A percentile compares a stretch with the other conserved stretches of the same genome.
These are phyloP conservation scores for Pholiota conissans DNA, from an alignment of 768 basidiomycete genomes.

Conservation along the genomic window DNA sequence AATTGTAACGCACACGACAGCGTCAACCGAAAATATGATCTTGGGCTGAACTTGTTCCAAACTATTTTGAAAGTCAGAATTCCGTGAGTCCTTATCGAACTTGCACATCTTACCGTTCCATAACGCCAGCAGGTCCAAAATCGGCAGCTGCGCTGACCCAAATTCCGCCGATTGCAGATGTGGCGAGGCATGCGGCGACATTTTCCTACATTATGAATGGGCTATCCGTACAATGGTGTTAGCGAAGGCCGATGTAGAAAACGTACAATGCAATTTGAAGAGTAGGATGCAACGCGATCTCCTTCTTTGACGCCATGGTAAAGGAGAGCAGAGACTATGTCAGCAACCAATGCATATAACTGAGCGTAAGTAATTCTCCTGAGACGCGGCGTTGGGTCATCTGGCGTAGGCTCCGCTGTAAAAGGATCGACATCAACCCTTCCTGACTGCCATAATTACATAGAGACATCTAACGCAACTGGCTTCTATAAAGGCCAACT, in stretches of 20 bases:
- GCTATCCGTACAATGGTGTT: slow-evolving; percentile 3
- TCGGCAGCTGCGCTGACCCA: slow-evolving; percentile 85
- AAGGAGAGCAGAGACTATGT: slow-evolving; percentile 58
- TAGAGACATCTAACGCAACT: slow-evolving; percentile 46
- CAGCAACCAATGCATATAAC: slow-evolving; percentile 56
- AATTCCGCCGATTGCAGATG: slow-evolving; percentile 73
- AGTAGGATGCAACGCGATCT: slow-evolving; percentile 76
- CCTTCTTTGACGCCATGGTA: slow-evolving; percentile 55
- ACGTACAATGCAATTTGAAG: slow-evolving; percentile 76
- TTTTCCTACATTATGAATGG: slow-evolving; percentile 51
- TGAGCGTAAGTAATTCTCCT: slow-evolving; percentile 54
- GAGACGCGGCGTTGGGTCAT: slow-evolving; percentile 40
- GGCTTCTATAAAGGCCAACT: slow-evolving; percentile 68
- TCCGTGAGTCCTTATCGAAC: slow-evolving; percentile 3
- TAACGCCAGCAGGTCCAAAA: slow-evolving; percentile 76
- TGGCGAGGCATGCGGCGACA: slow-evolving; percentile 64
- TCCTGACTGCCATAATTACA: slow-evolving; percentile 10
- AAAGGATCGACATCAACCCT: slow-evolving; percentile 14
- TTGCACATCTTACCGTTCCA: slow-evolving; percentile 54
- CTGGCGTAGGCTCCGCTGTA: slow-evolving; percentile 63
- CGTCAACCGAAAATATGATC: slow-evolving; percentile 72
- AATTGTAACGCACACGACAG: slow-evolving; percentile 54
- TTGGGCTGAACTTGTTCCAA: slow-evolving; percentile 80
- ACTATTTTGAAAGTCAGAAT: slow-evolving; percentile 29
- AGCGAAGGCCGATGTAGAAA: slow-evolving; percentile 6